Base-by-base conservation (phyloP, 2,329 filamentous ascomycete species). In the Scedosporium boydii region DNA sequence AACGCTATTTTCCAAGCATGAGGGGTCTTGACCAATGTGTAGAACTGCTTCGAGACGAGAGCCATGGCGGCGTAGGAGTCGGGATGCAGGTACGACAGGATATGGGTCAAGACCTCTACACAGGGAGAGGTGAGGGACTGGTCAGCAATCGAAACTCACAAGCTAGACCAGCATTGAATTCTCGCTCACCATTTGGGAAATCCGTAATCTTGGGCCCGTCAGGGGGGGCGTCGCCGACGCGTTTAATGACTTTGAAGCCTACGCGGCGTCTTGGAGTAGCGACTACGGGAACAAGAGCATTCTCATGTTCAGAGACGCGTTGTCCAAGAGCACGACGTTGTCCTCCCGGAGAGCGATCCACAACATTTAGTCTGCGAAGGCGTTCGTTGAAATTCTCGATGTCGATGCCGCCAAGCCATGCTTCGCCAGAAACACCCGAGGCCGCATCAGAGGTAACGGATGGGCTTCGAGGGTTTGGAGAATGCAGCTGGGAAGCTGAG, bases 1-100 rank as follows among this genome's bases (percentile, higher is more conserved):
- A 98, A 98, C 5, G 93, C 93, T 71, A 92, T 90, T 66, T 91
- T 87, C 93, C 93, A 98, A 6, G 92, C 92, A 75, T 97, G 91
- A 16, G 93, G 91, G 1, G 90, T 93, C 4, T 91, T 96, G 62
- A 98, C 89, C 48, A 98, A 80, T 60, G 83, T 82, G 73, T 96
- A 90, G 71, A 98, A 96, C 62, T 90, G 89, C 69, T 87, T 90
- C 41, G 91, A 97, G 34, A 98, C 91, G 59, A 96, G 82, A 18
- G 92, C 88, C 10, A 96, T 88, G 9, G 88, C 84, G 18, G 88
- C 87, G 68, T 98, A 84, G 26, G 93, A 92, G 65, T 90, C 85
- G 9, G 93, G 91, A 60, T 93, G 88, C 60, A 99, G 80, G 76
- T 98, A 90, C 46, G 95, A 96, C 63, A 98, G 77, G 38, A 96